Percentiles rank a stretch among this genome's conserved stretches.
Conservation (phyloP, 352 stramenopile species). For the Globisporangium viniferum region DNA sequence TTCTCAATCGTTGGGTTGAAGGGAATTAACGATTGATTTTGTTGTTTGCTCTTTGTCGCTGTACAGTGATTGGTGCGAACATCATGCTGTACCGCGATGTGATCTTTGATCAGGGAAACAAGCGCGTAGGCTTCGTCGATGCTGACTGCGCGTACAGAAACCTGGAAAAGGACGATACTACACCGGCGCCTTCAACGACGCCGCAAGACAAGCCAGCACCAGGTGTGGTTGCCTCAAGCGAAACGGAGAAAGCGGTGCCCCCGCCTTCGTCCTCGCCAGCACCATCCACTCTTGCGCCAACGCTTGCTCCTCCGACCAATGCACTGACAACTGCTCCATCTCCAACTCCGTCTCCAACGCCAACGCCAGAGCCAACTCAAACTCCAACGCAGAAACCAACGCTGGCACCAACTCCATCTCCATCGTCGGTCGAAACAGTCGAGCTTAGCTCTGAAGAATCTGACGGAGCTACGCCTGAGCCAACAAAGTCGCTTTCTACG, state of each 20-base stretch:
- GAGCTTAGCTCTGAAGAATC: constrained; percentile 1
- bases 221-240: constrained; percentile 13
- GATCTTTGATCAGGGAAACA: constrained; percentile 70
- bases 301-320: neutral
- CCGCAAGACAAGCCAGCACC: constrained; percentile 8
- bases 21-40: neutral
- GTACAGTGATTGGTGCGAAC: constrained; percentile 71
- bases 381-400: constrained; percentile 3
- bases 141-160: constrained; percentile 44
- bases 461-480: neutral
- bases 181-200: constrained; percentile 11
- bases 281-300: constrained; percentile 4
- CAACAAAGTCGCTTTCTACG: neutral
- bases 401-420: neutral
- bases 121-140: constrained; percentile 78
- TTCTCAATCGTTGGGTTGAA: neutral
- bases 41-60: neutral
- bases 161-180: constrained; percentile 10
- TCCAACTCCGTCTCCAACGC: constrained; percentile 11
- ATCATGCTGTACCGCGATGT: constrained; percentile 83
- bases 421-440: neutral
- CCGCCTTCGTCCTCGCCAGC: constrained; percentile 1
- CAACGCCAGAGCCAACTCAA: constrained; percentile 12
- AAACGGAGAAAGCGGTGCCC: neutral
- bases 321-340: neutral